phyloP scores from a whole-genome alignment of 2,329 filamentous ascomycete species.

The Cladosporium cucumerinum region DNA sequence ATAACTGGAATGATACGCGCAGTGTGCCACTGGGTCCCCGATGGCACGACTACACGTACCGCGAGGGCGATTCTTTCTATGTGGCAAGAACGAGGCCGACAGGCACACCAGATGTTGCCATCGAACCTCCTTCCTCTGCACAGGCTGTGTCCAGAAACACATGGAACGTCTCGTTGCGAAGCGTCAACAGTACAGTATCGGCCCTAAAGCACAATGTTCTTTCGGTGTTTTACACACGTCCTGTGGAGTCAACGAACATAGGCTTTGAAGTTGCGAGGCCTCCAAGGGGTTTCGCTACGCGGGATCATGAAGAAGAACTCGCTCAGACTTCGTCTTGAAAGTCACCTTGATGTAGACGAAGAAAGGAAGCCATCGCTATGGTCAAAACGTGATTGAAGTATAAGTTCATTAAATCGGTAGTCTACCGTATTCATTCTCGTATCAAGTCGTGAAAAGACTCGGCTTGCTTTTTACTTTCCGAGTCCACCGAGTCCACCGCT shows the following conservation, averaged over 20 bases:
- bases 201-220: not conserved
- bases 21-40: constrained; percentile 5
- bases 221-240: not conserved
- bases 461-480: constrained; percentile 1
- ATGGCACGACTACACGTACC: constrained; percentile 12
- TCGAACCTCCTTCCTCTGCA: no score
- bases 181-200: not conserved
- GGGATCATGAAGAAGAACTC: not conserved
- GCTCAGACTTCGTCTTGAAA: not conserved
- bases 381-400: not conserved
- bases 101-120: not conserved
- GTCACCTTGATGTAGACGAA: not conserved
- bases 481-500: not conserved
- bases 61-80: constrained; percentile 8
- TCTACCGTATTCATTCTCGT: not conserved
- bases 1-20: constrained; percentile 6
- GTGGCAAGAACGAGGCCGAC: not conserved
- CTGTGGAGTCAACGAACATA: not conserved
- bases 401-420: not conserved
- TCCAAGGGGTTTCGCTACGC: not conserved
- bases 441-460: not conserved
- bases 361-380: not conserved
- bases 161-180: not conserved
- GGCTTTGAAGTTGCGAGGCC: constrained; percentile 6
- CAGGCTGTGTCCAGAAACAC: not conserved